Base-by-base conservation (phyloP, 1,139 yeast genomes). In the Suhomyces choctaworum region DNA sequence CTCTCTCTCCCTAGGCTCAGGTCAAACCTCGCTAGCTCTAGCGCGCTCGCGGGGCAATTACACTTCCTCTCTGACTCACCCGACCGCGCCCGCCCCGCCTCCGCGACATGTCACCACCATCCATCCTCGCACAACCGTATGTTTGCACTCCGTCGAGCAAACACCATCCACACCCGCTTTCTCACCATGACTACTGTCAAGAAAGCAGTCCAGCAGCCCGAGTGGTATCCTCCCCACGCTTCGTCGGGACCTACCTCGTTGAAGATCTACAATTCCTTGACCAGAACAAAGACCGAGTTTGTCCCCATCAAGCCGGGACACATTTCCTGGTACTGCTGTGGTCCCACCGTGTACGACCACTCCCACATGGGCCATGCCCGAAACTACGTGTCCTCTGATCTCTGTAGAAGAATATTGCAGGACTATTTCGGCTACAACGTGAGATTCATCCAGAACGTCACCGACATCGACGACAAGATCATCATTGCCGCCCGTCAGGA, bases 311-410 rank as follows among this genome's bases (percentile, higher is more conserved):
- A 70, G 32, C 70, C 72, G 1, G 76, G 78, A 42, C 78, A 76
- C 41, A 82, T 92, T 34, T 76, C 90, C 3, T 92, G 99, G 99
- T 92, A 92, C 65, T 86, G 90, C 38, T 92, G 99, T 73, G 99
- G 99, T 5, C 98, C 98, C 9, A 92, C 99, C 0, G 97, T 92
- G n/a, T 92, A 92, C 55, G 96, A 92, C 60, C 82, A 94, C 28
- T 80, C 94, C 34, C 99, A 92, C 57, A 88, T 92, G 97, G 99
- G 99, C n/a, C 99, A 94, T 62, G 98, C 98, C 14, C 73, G 98
- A 61, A 92, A 92, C 65, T 94, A 92, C 57, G 97, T 92, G 32
- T 80, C 96, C 7, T 86, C 88, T 36, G 98, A 94, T 60, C 88
- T 92, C 56, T 85, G 88, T 56, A 79, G 98, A 57, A 76, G 98